phyloP scores from a whole-genome alignment of 768 basidiomycete species.

The Lactarius indigo region DNA sequence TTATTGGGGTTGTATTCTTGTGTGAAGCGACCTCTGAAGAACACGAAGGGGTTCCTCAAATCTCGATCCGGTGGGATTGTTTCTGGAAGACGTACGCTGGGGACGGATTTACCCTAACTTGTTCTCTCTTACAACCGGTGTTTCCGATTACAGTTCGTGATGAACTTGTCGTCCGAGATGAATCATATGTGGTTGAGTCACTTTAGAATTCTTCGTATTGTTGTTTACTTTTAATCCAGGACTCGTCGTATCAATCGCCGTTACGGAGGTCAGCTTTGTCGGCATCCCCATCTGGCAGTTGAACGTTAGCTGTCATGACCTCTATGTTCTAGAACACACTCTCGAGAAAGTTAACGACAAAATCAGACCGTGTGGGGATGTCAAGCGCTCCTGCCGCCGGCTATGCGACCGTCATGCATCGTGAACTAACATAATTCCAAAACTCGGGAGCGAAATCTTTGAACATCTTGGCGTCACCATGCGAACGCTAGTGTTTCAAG shows the following conservation, averaged over 20 bases:
- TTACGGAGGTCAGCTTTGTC: neutral
- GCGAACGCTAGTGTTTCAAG: neutral
- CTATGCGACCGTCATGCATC: neutral
- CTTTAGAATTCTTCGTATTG: too few species aligned
- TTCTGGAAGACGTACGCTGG: neutral
- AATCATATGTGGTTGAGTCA: neutral
- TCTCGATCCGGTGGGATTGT: neutral
- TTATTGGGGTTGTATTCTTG: neutral
- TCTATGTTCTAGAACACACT: neutral
- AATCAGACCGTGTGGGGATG: neutral
- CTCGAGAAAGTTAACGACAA: neutral
- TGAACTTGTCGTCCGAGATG: neutral
- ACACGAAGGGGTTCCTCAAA: neutral
- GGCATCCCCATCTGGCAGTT: neutral
- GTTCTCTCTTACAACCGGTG: neutral
- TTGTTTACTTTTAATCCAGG: too few species aligned
- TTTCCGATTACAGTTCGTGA: neutral
- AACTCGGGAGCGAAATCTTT: neutral
- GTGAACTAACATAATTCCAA: neutral
- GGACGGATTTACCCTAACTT: neutral
- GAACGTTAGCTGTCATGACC: neutral
- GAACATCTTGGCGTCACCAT: neutral
- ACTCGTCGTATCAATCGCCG: neutral
- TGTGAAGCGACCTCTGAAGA: neutral
- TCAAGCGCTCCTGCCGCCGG: neutral